These are phyloP conservation scores for Panicum miliaceum DNA, from an alignment of 176 grass and related monocot genomes.

Conservation along the genomic window DNA sequence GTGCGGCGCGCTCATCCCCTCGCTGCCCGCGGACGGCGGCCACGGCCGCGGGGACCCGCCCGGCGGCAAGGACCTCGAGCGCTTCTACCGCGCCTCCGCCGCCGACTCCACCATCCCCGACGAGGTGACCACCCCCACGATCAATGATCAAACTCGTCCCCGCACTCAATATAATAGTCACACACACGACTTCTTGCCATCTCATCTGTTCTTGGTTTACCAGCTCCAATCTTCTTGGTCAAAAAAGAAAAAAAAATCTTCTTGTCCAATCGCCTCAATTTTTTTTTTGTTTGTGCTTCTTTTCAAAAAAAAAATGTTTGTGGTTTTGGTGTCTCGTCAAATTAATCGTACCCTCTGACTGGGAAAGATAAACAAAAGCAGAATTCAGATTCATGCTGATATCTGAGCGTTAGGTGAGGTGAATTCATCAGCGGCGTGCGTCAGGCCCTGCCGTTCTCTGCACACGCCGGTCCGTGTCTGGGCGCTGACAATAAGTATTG, in stretches of 20 bases:
- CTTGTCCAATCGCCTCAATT: too few relatives aligned
- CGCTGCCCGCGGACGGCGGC: conserved; percentile 43
- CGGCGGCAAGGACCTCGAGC: conserved; percentile 57
- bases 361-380: background rate
- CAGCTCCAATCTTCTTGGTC: background rate
- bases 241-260: too few relatives aligned
- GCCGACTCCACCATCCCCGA: conserved; percentile 69
- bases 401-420: background rate
- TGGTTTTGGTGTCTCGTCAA: background rate
- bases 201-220: background rate
- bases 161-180: background rate
- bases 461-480: background rate
- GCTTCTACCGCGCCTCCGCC: conserved; percentile 77
- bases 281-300: too few relatives aligned
- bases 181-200: background rate
- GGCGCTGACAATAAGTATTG: background rate
- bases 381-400: background rate
- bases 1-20: conserved; percentile 78
- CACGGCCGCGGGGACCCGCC: conserved; percentile 51
- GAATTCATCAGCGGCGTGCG: background rate
- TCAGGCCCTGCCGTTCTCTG: background rate
- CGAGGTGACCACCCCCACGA: conserved; percentile 45
- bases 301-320: too few relatives aligned
- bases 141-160: background rate
- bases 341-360: background rate